Evolutionary conservation across 2,329 filamentous ascomycete genomes (phyloP), one percentile per base, ranked within the genome.

Genomic region (Xylariales sp.): DNA sequence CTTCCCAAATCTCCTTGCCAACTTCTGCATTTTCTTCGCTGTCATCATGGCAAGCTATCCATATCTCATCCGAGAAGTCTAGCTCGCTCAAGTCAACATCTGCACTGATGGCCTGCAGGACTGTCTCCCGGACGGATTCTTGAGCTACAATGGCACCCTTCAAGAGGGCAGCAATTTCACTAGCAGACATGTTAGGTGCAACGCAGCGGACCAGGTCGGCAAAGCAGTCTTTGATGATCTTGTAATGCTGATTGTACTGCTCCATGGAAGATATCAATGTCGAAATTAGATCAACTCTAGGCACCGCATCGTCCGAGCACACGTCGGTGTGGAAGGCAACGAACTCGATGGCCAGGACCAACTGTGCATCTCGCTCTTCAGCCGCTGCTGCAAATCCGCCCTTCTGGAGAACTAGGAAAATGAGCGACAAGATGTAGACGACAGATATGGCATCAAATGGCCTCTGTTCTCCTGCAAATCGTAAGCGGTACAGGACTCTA

Each of bases 1-100:
- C 93, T 54, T 95, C 88, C 93, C 93, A 98, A 24, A 98, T 95
- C 11, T 91, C 86, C 36, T 74, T 76, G 6, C 86, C 91, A 37
- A 95, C 70, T 31, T 89, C 87, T 7, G 75, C 76, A 52, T 97
- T 97, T 57, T 97, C 90, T 29, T 85, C 79, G 15, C 88, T 79
- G 50, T 95, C 88, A 48, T 98, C 93, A 53, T 98, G 90, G 53
- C 83, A 91, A 29, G 87, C 87, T 29, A 98, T 73, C 89, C 89
- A 98, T 16, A 98, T 85, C 57, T 97, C 87, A 44, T 93, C 84
- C 4, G 85, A 93, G 54, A 89, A 93, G 20, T 82, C 76, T 23
- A 90, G 71, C 37, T 96, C 90, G 40, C 84, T 90, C 69, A 98
- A 77, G 57, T 97, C 91, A 31, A 98, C 81, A 47, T 97, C 90